These are phyloP conservation scores for Apophysomyces ossiformis DNA, from an alignment of 371 early-diverging fungal genomes.

Conservation along the genomic window DNA sequence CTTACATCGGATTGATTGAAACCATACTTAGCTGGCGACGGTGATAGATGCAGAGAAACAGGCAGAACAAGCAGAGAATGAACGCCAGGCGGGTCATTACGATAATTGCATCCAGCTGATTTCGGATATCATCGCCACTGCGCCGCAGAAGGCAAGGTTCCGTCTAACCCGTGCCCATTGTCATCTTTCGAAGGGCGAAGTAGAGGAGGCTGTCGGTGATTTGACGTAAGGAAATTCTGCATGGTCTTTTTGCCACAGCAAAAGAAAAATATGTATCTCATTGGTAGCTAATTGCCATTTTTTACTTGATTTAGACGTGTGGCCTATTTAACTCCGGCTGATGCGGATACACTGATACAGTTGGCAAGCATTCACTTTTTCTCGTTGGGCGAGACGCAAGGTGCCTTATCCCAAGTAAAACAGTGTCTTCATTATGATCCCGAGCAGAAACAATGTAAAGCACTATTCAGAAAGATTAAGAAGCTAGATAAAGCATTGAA, in stretches of 20 bases:
- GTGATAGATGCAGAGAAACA: conserved; percentile 49
- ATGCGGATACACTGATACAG: conserved; percentile 60
- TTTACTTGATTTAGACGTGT: conserved; percentile 54
- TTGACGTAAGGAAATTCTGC: conserved; percentile 50
- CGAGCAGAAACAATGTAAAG: conserved; percentile 87
- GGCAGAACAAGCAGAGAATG: conserved; percentile 43
- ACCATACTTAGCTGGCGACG: conserved; percentile 40
- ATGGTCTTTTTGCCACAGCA: too few species aligned
- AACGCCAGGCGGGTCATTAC: conserved; percentile 45
- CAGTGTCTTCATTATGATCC: conserved; percentile 92
- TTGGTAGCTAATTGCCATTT: conserved; percentile 6
- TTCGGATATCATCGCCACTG: conserved; percentile 57
- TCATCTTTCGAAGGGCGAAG: conserved; percentile 72
- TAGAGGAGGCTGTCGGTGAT: conserved; percentile 86
- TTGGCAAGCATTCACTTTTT: conserved; percentile 80
- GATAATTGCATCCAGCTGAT: conserved; percentile 68
- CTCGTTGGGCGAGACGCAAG: conserved; percentile 69
- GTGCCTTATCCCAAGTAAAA: conserved; percentile 74
- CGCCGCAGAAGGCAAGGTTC: conserved; percentile 62
- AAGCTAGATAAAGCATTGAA: conserved; percentile 75
- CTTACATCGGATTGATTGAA: too few species aligned
- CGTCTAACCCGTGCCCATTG: conserved; percentile 74
- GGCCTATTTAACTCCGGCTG: conserved; percentile 71
- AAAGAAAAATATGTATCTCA: too few species aligned
- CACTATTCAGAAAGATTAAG: conserved; percentile 72